Evolutionary conservation across 148 eudicot genomes (phyloP).

Genomic region (Vaccinium vitisidaea): DNA sequence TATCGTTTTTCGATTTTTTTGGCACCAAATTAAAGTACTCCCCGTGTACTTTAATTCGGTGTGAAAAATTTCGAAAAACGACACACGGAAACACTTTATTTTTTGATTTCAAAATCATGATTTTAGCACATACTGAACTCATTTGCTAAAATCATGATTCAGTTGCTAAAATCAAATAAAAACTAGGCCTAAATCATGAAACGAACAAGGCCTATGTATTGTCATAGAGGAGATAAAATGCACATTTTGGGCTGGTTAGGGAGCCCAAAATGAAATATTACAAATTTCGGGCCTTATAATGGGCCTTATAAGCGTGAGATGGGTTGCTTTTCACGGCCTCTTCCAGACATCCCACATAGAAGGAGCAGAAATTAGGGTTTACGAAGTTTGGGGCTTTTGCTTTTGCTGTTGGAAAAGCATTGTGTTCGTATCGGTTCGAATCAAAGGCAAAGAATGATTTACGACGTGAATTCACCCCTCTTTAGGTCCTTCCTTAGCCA

Average conservation of each 20-base stretch:
- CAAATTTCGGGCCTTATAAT: not conserved
- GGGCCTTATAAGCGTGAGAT: not conserved
- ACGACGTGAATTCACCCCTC: constrained; percentile 67
- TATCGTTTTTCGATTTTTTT: no score
- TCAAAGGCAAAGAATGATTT: constrained; percentile 35
- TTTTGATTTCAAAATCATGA: no score
- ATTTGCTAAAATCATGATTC: no score
- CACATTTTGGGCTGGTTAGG: not conserved
- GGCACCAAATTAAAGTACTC: no score
- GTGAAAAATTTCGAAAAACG: no score
- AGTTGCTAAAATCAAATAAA: no score
- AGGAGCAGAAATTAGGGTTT: constrained; percentile 11
- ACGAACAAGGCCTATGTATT: no score
- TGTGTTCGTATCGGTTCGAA: not conserved
- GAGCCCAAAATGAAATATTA: not conserved
- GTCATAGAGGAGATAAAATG: no score
- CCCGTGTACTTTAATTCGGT: no score
- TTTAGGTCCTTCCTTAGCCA: constrained; percentile 74
- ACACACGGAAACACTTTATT: no score
- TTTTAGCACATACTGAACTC: no score
- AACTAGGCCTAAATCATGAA: no score
- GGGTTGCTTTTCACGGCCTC: not conserved
- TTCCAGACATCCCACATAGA: not conserved
- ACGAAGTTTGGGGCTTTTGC: not conserved
- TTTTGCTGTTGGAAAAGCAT: not conserved